These are phyloP conservation scores for Colletotrichum salicis DNA, from an alignment of 2,329 filamentous ascomycete genomes.

Conservation along the genomic window DNA sequence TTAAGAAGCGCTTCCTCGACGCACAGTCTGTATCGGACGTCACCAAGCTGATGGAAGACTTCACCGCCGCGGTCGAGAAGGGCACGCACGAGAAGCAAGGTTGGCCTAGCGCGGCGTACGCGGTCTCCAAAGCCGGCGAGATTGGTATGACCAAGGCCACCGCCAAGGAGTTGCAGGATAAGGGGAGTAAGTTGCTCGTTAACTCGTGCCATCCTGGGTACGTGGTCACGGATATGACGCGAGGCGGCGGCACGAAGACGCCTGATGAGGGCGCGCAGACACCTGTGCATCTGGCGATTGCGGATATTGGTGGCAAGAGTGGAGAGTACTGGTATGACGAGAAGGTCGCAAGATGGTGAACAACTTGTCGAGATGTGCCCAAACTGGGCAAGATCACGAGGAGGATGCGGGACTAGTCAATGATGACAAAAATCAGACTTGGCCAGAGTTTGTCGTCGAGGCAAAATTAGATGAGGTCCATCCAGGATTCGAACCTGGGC, in stretches of 20 bases:
- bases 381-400: neutral
- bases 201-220: slow-evolving; percentile 56
- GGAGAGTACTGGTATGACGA: slow-evolving; percentile 53
- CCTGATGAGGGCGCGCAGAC: slow-evolving; percentile 56
- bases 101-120: slow-evolving; percentile 62
- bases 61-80: slow-evolving; percentile 55
- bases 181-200: slow-evolving; percentile 42
- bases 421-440: neutral
- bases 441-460: neutral
- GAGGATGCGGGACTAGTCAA: neutral
- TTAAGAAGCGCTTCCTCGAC: slow-evolving; percentile 54
- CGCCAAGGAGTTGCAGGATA: slow-evolving; percentile 46
- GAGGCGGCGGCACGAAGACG: slow-evolving; percentile 50
- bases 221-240: slow-evolving; percentile 59
- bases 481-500: slow-evolving; percentile 34
- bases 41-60: slow-evolving; percentile 59
- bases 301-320: slow-evolving; percentile 47
- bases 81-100: slow-evolving; percentile 57
- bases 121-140: slow-evolving; percentile 56
- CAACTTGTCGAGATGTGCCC: fast-evolving
- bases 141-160: slow-evolving; percentile 53
- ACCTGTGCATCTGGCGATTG: slow-evolving; percentile 53
- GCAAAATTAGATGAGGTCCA: slow-evolving; percentile 9
- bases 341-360: slow-evolving; percentile 47
- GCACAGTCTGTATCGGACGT: slow-evolving; percentile 54